Conservation (phyloP, 176 grass and related monocot genomes). For the Cymbopogon citratus region DNA sequence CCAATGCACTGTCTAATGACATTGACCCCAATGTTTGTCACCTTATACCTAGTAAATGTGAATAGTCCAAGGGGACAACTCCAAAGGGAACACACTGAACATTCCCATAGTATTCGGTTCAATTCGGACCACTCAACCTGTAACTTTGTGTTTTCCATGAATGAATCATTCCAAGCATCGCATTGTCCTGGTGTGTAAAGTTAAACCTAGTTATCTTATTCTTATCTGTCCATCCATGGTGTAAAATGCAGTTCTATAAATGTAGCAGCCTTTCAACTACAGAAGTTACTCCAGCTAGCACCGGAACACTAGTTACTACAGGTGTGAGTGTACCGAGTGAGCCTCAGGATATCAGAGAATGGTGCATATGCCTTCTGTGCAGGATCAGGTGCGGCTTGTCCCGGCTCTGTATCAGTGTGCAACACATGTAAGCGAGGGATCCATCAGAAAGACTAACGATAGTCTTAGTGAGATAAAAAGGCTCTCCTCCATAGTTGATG, state of each 20-base stretch:
- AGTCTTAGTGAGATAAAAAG: constrained; percentile 18
- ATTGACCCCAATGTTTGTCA: not conserved
- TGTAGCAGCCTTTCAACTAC: not conserved
- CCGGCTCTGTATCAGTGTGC: constrained; percentile 5
- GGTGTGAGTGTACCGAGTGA: not conserved
- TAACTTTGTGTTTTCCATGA: constrained; percentile 1
- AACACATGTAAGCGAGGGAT: not conserved
- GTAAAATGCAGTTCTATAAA: not conserved
- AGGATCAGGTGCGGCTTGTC: constrained; percentile 7
- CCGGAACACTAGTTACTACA: not conserved
- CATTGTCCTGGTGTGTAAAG: not conserved
- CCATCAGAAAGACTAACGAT: not conserved
- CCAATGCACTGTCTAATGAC: not conserved
- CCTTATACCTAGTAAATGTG: not conserved
- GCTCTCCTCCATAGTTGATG: constrained; percentile 12
- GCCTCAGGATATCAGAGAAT: not conserved
- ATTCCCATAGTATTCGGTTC: constrained; percentile 14
- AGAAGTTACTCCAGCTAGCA: constrained; percentile 2
- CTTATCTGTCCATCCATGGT: not conserved
- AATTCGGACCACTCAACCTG: not conserved
- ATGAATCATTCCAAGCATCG: not conserved
- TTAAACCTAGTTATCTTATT: not conserved
- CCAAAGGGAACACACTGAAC: constrained; percentile 16
- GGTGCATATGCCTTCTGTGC: not conserved
- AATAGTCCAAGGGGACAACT: not conserved